Base-by-base conservation (phyloP, 1,284 basidiomycete genomes). In the Cystobasidium pallidum region DNA sequence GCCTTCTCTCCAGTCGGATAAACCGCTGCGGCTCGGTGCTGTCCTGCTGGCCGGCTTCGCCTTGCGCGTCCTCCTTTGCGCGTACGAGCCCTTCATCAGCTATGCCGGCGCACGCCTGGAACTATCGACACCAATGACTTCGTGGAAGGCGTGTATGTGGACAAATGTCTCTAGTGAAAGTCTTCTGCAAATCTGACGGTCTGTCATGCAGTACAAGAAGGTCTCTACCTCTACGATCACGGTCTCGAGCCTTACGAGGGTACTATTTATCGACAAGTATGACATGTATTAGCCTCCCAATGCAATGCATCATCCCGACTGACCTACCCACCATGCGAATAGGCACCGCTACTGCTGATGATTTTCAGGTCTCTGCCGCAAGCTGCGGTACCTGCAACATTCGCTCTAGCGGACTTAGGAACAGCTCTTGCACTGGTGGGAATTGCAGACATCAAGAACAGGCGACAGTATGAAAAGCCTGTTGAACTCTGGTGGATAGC, bases 261-360 rank as follows among this genome's bases (percentile, higher is more conserved):
- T 57, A 90, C 91, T 1, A 82, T 88, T 13, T 92, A 94, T 79
- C 86, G 89, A 78, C 92, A 94, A 81, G 92, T 94, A 81, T 68
- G 64, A 26, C 61, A 73, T 7, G n/a, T 63, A 52, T 63, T 45
- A 54, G 28, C 61, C 6, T 19, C 34, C 32, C n/a, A 36, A n/a
- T 1, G 4, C 11, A 51, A 39, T 30, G 52, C 51, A 34, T 72
- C 10, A 49, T 51, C 36, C 39, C 15, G 61, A 32, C 67, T 28
- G 17, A 24, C 77, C 52, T 30, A 74, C 74, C 17, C n/a, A 66
- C 58, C 52, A 72, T 71, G 75, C 24, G 65, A 70, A 15, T 76
- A 94, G 91, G 92, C 92, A 0, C 92, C 92, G 0, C 79, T 95
- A 4, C 84, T 90, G 72, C 85, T 95, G n/a, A 85, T 88, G 3